Percentiles rank a stretch among this genome's conserved stretches.
phyloP scores from a whole-genome alignment of 768 basidiomycete genomes.

The Megacollybia marginata region DNA sequence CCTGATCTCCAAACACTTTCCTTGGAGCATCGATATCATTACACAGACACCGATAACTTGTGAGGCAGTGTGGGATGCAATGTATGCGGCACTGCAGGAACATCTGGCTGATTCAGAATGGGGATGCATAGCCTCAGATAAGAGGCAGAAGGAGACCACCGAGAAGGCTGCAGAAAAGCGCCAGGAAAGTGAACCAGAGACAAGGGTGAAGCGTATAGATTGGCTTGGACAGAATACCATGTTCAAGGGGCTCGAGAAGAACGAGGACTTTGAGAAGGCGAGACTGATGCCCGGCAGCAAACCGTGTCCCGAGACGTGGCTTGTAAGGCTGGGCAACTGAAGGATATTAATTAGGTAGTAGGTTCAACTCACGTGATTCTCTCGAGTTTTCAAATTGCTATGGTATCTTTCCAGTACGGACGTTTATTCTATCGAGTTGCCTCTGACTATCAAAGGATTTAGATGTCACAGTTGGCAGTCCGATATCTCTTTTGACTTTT shows the following conservation, averaged over 20 bases:
- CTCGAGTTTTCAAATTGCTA: constrained; percentile 13
- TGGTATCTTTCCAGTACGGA: constrained; percentile 69
- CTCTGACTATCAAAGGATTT: too few species aligned
- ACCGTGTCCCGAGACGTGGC: constrained; percentile 47
- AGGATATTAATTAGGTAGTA: neutral
- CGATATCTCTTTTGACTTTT: neutral
- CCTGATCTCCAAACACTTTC: constrained; percentile 54
- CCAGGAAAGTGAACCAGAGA: constrained; percentile 26
- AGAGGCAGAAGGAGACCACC: constrained; percentile 33
- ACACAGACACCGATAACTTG: constrained; percentile 36
- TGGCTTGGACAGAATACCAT: constrained; percentile 51
- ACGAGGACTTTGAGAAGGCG: constrained; percentile 47
- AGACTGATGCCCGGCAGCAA: constrained; percentile 39
- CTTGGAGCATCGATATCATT: constrained; percentile 56
- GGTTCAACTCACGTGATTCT: neutral
- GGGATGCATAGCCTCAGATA: constrained; percentile 43
- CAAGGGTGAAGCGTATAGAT: constrained; percentile 49
- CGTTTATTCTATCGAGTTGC: neutral
- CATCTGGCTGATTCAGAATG: constrained; percentile 61
- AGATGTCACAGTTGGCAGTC: neutral
- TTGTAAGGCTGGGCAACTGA: constrained; percentile 36
- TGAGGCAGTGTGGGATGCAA: constrained; percentile 45
- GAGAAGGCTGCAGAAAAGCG: constrained; percentile 47
- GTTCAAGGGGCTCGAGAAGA: constrained; percentile 57
- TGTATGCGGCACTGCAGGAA: constrained; percentile 43